Evolutionary conservation across 2,329 filamentous ascomycete species (phyloP).

Genomic region (Pseudocercospora pini-densiflorae): DNA sequence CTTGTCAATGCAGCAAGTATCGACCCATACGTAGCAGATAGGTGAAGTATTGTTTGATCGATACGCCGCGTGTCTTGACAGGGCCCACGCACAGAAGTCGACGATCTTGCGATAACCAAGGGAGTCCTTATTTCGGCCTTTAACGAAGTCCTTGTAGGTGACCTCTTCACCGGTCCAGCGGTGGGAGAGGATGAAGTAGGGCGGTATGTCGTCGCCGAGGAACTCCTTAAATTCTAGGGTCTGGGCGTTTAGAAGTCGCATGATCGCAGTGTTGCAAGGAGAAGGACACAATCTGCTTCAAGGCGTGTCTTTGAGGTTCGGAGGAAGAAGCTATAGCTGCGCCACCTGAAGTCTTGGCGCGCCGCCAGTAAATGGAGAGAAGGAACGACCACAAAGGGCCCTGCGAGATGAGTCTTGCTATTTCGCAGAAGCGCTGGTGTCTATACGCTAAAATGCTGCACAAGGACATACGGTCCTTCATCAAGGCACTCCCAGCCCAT

Average conservation of each 20-base stretch:
- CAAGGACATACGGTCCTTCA: background rate
- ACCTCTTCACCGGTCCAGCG: slow-evolving; percentile 30
- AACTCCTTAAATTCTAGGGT: slow-evolving; percentile 31
- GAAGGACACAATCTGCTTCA: too few species aligned
- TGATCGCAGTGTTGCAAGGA: background rate
- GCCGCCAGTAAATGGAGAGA: too few species aligned
- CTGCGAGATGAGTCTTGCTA: background rate
- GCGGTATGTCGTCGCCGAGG: slow-evolving; percentile 19
- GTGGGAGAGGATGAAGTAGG: slow-evolving; percentile 36
- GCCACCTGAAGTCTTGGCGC: too few species aligned
- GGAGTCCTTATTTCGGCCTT: background rate
- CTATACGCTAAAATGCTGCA: background rate
- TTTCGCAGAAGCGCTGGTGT: background rate
- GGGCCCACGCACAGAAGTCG: slow-evolving; percentile 7
- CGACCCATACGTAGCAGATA: slow-evolving; percentile 26
- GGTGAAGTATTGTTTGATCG: too few species aligned
- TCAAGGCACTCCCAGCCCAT: slow-evolving; percentile 68
- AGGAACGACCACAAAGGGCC: background rate
- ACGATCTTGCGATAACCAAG: background rate
- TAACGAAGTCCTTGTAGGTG: slow-evolving; percentile 23
- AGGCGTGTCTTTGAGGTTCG: too few species aligned
- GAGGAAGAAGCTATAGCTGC: too few species aligned
- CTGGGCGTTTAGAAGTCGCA: slow-evolving; percentile 32
- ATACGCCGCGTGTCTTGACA: too few species aligned
- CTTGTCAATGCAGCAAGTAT: slow-evolving; percentile 34